Conservation (phyloP, 2,329 filamentous ascomycete genomes). For the Biscogniauxia mediterranea region DNA sequence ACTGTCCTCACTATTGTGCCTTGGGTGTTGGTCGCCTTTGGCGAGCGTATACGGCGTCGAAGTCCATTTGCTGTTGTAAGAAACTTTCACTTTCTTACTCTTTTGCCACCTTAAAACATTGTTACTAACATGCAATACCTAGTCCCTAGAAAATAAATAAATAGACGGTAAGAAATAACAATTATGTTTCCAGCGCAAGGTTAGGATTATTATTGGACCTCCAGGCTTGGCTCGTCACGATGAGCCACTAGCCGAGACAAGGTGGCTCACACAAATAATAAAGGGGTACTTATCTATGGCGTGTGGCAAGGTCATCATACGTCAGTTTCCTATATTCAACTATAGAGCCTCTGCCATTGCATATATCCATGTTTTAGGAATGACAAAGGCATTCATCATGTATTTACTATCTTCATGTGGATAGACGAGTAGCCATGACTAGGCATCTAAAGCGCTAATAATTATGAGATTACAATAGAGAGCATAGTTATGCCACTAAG, state of each 20-base stretch:
- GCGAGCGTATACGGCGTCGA: constrained; percentile 69
- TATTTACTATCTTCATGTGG: no score
- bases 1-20: constrained; percentile 73
- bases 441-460: no score
- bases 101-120: not conserved
- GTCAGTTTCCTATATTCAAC: no score
- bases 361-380: no score
- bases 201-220: not conserved
- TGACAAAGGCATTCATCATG: no score
- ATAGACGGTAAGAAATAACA: not conserved
- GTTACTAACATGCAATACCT: not conserved
- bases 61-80: constrained; percentile 72
- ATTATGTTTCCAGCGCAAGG: not conserved
- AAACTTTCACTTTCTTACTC: not conserved
- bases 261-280: not conserved
- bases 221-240: not conserved
- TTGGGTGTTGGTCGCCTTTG: constrained; percentile 80
- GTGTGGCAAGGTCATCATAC: no score
- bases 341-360: no score
- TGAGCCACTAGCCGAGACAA: not conserved
- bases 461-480: no score
- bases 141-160: not conserved
- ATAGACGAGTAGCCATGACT: no score
- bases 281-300: no score
- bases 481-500: no score